A percentile compares a stretch with the other conserved stretches of the same genome.
phyloP scores from a whole-genome alignment of 2,329 filamentous ascomycete species.

The Colletotrichum sp. region DNA sequence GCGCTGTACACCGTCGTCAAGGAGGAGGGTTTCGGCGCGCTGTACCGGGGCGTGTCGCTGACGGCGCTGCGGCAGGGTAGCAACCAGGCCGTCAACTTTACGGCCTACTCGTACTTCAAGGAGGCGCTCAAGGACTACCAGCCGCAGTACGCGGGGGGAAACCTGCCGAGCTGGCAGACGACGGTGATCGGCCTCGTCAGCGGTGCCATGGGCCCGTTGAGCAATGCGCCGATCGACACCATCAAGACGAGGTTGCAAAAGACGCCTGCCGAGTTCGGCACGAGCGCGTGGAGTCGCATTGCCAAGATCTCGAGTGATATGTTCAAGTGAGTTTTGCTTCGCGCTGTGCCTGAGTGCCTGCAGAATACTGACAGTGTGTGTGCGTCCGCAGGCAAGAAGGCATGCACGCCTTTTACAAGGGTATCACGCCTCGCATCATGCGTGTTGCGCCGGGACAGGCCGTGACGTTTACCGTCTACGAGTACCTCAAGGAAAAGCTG shows the following conservation, averaged over 20 bases:
- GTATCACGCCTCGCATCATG: conserved; percentile 97
- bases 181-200: conserved; percentile 88
- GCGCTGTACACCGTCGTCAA: conserved; percentile 85
- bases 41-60: conserved; percentile 93
- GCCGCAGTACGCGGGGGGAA: conserved; percentile 66
- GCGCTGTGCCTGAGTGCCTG: neutral
- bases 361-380: neutral
- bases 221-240: conserved; percentile 97
- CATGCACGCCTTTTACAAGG: conserved; percentile 95
- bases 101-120: conserved; percentile 95
- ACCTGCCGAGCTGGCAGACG: conserved; percentile 87
- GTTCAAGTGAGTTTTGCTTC: conserved; percentile 67
- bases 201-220: conserved; percentile 94
- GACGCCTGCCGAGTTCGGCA: conserved; percentile 80
- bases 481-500: conserved; percentile 75
- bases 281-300: conserved; percentile 82
- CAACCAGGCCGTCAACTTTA: conserved; percentile 99
- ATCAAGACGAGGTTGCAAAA: conserved; percentile 98
- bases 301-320: conserved; percentile 78
- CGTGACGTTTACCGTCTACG: conserved; percentile 78
- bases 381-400: conserved; percentile 77
- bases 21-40: conserved; percentile 85
- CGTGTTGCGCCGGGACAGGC: conserved; percentile 95
- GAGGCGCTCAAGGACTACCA: conserved; percentile 75
- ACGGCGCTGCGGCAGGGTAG: conserved; percentile 93